A percentile compares a stretch with the other conserved stretches of the same genome.
These are phyloP conservation scores for Hypoxylon intermedium DNA, from an alignment of 495 filamentous ascomycete genomes.

Conservation along the genomic window DNA sequence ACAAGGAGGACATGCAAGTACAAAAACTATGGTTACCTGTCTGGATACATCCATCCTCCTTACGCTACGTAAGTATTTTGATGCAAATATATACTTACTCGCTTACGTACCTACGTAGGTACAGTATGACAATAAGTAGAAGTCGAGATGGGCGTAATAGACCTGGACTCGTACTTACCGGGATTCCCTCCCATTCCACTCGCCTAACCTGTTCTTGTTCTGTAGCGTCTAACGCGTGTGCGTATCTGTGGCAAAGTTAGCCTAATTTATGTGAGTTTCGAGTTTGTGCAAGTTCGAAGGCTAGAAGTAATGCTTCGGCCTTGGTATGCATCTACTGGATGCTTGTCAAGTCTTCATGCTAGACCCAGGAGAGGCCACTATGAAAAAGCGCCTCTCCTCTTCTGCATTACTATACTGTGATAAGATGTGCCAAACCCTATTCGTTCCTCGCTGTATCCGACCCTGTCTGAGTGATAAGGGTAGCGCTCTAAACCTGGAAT, in stretches of 20 bases:
- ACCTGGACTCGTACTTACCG: background rate
- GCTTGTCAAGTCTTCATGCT: slow-evolving; percentile 27
- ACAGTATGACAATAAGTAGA: background rate
- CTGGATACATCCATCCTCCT: too few species aligned
- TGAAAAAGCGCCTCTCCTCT: slow-evolving; percentile 24
- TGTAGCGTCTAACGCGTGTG: background rate
- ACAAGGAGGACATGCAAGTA: too few species aligned
- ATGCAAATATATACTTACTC: too few species aligned
- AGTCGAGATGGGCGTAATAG: background rate
- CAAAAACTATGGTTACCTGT: too few species aligned
- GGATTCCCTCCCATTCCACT: background rate
- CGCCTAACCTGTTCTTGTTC: background rate
- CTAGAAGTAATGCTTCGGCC: background rate
- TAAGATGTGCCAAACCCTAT: slow-evolving; percentile 13
- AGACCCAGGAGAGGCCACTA: slow-evolving; percentile 25
- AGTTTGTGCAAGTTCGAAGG: slow-evolving; percentile 1
- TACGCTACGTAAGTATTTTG: too few species aligned
- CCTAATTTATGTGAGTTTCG: slow-evolving; percentile 3
- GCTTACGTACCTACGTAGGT: too few species aligned
- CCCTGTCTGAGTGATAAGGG: background rate
- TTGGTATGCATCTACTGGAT: slow-evolving; percentile 31
- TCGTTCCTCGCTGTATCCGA: slow-evolving; percentile 1
- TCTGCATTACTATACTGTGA: slow-evolving; percentile 40
- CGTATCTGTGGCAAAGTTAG: slow-evolving; percentile 16
- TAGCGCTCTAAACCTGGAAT: background rate